Conservation (phyloP, 1,139 yeast species). For the Yamadazyma sp. region DNA sequence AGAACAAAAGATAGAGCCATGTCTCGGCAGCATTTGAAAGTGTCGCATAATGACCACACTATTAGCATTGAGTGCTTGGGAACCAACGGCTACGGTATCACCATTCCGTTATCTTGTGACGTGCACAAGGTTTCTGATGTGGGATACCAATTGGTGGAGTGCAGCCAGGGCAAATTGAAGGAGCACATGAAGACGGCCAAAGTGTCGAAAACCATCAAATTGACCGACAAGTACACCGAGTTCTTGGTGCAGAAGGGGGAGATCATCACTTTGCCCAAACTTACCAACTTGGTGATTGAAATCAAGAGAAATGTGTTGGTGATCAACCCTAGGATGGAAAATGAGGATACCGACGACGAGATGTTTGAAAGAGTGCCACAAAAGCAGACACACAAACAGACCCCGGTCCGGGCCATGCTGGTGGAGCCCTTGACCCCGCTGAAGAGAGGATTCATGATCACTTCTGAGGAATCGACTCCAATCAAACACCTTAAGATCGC, state of each 20-base stretch:
- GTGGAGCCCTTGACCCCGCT: constrained; percentile 19
- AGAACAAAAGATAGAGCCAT: constrained; percentile 57
- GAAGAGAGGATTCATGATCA: constrained; percentile 16
- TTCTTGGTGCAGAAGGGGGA: constrained; percentile 57
- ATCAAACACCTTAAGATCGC: constrained; percentile 7
- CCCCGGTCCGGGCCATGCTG: constrained; percentile 3
- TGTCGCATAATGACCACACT: constrained; percentile 19
- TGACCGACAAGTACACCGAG: constrained; percentile 52
- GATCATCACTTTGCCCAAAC: constrained; percentile 52
- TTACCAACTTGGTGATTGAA: constrained; percentile 59
- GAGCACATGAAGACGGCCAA: constrained; percentile 5
- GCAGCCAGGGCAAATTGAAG: constrained; percentile 11
- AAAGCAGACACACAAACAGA: background rate
- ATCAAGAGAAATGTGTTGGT: constrained; percentile 59
- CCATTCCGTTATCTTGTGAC: constrained; percentile 52
- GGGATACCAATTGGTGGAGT: constrained; percentile 27
- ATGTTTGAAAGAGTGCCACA: constrained; percentile 16
- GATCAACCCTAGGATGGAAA: constrained; percentile 46
- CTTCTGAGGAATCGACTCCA: constrained; percentile 27
- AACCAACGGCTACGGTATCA: constrained; percentile 65
- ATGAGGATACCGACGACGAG: constrained; percentile 46
- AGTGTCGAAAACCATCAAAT: constrained; percentile 35
- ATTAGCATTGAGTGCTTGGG: constrained; percentile 60
- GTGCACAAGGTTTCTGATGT: constrained; percentile 32
- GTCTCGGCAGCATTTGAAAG: constrained; percentile 63